Percentiles rank a stretch among this genome's conserved stretches.
Evolutionary conservation across 2,329 filamentous ascomycete species (phyloP).

Genomic region (Diaporthe sp.): DNA sequence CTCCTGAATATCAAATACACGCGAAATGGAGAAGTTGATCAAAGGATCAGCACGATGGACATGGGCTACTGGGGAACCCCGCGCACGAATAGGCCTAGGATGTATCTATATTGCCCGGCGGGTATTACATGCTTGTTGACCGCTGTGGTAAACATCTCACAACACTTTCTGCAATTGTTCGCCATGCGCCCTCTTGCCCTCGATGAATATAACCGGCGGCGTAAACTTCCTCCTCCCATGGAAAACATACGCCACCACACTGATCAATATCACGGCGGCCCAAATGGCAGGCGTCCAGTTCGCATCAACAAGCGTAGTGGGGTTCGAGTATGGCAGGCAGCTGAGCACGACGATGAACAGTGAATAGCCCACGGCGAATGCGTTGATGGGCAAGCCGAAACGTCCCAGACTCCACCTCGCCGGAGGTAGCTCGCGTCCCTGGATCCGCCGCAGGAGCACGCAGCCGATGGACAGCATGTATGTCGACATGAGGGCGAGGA

Average conservation of each 20-base stretch:
- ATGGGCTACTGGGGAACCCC: no score
- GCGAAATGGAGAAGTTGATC: no score
- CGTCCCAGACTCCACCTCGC: constrained; percentile 54
- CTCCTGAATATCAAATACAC: neutral
- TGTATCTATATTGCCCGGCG: neutral
- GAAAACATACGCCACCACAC: constrained; percentile 30
- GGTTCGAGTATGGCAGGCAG: constrained; percentile 17
- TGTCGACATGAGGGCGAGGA: constrained; percentile 50
- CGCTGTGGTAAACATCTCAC: neutral
- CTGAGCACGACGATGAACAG: constrained; percentile 43
- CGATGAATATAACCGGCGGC: constrained; percentile 37
- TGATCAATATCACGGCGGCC: constrained; percentile 36
- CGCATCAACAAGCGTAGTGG: constrained; percentile 29
- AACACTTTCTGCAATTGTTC: constrained; percentile 33
- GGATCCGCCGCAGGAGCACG: constrained; percentile 52
- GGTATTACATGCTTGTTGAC: neutral
- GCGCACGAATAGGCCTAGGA: no score
- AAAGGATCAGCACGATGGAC: no score
- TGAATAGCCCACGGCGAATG: constrained; percentile 45
- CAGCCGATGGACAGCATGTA: constrained; percentile 52
- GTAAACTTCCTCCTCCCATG: constrained; percentile 36
- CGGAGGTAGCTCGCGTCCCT: constrained; percentile 49
- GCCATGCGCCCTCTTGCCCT: constrained; percentile 22
- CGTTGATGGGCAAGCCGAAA: constrained; percentile 55
- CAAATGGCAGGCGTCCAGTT: constrained; percentile 39